Base-by-base conservation (phyloP, 805 yeast species). In the Clavispora santaluciae region DNA sequence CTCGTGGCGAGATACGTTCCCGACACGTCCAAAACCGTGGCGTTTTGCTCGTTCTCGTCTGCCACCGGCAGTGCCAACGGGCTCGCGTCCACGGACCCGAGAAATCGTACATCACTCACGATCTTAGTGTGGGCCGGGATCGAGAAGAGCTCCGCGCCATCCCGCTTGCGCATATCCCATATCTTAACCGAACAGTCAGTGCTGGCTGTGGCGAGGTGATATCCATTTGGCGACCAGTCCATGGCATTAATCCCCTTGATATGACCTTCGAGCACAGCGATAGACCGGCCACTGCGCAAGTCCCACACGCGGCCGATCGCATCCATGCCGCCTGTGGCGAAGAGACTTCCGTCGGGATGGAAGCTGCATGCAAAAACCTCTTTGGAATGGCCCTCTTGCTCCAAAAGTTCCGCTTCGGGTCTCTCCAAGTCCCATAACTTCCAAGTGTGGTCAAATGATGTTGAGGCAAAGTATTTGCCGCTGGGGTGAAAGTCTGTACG, bases 371-470 rank as follows among this genome's bases (percentile, higher is more conserved):
- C 54, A 44, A 76, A 79, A 0, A 89, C 81, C 42, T 80, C 93
- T 51, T 79, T 81, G 1, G 85, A 66, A 56, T 91, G 97, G 0
- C 97, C 96, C 55, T 87, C 95, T 58, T 91, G 98, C 43, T 76
- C 68, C 30, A 76, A 64, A 6, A 91, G 53, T 39, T 79, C 51
- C 8, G 33, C 39, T 10, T 51, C 55, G 12, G 61, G 59, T 4
- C 68, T 73, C 10, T 64, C 62, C 0, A 79, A 48, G 59, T 91
- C 96, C 95, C 95, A 90, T 3, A 87, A 58, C 45, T 87, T 75
- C 96, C 96, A 91, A 0, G 96, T 86, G 48, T 71, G 72, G 60
- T 91, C 97, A 54, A 74, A 82, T 0, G 96, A 89, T 0, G 95
- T 83, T 9, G 86, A 73, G 0, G 81, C 85, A 1, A 84, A 46